Conservation (phyloP, 371 early-diverging fungal species). For the Mortierella sp. region DNA sequence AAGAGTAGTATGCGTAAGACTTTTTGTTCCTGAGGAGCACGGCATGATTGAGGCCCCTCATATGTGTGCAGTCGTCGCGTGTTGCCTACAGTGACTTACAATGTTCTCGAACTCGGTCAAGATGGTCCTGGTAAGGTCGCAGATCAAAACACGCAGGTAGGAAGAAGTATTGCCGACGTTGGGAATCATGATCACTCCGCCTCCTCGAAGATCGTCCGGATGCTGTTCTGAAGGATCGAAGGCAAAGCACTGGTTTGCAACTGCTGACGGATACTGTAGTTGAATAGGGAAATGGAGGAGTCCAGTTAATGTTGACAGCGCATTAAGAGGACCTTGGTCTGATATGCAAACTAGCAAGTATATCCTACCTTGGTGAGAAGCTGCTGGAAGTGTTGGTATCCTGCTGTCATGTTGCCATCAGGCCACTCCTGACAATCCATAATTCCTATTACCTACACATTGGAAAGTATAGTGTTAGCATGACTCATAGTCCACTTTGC, state of each 20-base stretch:
- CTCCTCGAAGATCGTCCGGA: slow-evolving; percentile 77
- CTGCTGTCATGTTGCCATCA: slow-evolving; percentile 72
- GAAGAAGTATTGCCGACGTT: slow-evolving; percentile 85
- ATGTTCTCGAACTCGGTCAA: slow-evolving; percentile 69
- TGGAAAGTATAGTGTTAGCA: slow-evolving; percentile 1
- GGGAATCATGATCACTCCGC: slow-evolving; percentile 83
- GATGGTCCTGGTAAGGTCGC: slow-evolving; percentile 79
- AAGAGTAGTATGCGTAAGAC: background rate
- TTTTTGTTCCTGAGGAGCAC: background rate
- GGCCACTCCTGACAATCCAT: slow-evolving; percentile 86
- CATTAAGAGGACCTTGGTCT: background rate
- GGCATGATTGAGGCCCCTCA: background rate
- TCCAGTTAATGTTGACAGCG: no score
- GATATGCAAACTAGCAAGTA: background rate
- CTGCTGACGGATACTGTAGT: slow-evolving; percentile 77
- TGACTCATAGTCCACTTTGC: background rate
- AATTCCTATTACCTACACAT: slow-evolving; percentile 81
- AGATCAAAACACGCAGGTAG: slow-evolving; percentile 84
- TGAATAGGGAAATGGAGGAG: background rate
- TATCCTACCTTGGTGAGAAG: slow-evolving; percentile 72
- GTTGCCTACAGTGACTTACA: slow-evolving; percentile 46
- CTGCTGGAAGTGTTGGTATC: slow-evolving; percentile 72
- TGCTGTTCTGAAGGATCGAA: slow-evolving; percentile 86
- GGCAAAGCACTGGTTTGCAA: slow-evolving; percentile 84
- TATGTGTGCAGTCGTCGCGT: no score